Base-by-base conservation (phyloP, 2,329 filamentous ascomycete genomes). In the Nigrograna mackinnonii region DNA sequence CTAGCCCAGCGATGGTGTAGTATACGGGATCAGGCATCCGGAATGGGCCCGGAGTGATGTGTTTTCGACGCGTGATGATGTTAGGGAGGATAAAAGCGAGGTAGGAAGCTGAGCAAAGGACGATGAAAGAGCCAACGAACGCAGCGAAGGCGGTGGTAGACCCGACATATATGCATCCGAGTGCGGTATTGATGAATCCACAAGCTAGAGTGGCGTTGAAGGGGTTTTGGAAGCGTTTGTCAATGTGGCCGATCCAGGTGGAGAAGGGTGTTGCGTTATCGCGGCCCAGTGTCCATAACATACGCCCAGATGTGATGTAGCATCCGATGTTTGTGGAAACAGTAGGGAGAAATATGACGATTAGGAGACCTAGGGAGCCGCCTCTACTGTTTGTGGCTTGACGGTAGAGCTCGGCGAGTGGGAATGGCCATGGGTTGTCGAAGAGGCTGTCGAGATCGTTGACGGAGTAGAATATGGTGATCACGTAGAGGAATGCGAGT, bases 161-260 rank as follows among this genome's bases (percentile, higher is more conserved):
- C n/a, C 80, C 84, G 1, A 88, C 76, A 50, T 86, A 87, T 33
- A 88, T 83, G 31, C 73, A 75, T 0, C 83, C 84, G 0, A 88
- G 70, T 3, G 84, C 60, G 0, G 82, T 82, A 18, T 77, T 76
- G 40, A 77, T 64, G 30, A 68, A 47, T 4, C 72, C 66, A 69
- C 76, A 78, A 6, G 73, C 67, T 2, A 84, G 42, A 0, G 79
- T 83, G 0, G 82, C 78, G 47, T 79, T 77, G 47, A 81, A 74
- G 0, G 82, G 82, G 42, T 77, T 79, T 9, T 74, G 67, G 47
- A 72, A 73, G 1, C 52, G 65, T 0, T 67, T 50, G 58, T 69
- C 54, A 53, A 89, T 73, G 2, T 68, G 57, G 3, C 73, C 69
- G 24, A 83, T 66, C 52, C 69, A 77, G 2, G 50, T 41, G 3